These are phyloP conservation scores for Scedosporium apiospermum DNA, from an alignment of 2,329 filamentous ascomycete species.

Conservation along the genomic window DNA sequence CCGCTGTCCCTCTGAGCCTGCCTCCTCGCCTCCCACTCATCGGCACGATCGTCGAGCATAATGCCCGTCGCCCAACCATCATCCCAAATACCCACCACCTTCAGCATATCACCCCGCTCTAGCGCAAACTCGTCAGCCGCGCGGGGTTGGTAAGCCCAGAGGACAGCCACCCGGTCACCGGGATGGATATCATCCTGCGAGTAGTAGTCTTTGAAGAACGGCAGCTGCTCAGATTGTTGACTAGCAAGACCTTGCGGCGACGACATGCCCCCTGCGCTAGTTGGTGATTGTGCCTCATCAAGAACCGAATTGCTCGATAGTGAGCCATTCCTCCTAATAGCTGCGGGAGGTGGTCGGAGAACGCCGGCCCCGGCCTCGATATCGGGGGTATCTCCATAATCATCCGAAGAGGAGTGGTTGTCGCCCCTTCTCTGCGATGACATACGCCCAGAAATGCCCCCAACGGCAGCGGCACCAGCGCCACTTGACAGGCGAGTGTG, in stretches of 20 bases:
- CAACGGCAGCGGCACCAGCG: constrained; percentile 28
- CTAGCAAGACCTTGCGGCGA: constrained; percentile 77
- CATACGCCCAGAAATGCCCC: constrained; percentile 18
- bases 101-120: constrained; percentile 95
- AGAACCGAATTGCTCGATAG: constrained; percentile 77
- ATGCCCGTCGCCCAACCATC: constrained; percentile 97
- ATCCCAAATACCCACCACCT: constrained; percentile 97
- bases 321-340: constrained; percentile 70
- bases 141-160: constrained; percentile 95
- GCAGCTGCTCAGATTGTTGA: constrained; percentile 88
- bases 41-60: constrained; percentile 69
- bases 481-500: constrained; percentile 29
- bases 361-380: constrained; percentile 50
- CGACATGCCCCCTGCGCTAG: constrained; percentile 64
- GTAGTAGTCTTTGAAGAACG: constrained; percentile 98
- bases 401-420: constrained; percentile 61
- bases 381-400: constrained; percentile 61
- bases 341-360: constrained; percentile 47
- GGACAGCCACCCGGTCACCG: constrained; percentile 76
- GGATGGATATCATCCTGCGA: constrained; percentile 93
- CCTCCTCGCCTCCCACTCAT: constrained; percentile 75
- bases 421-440: constrained; percentile 30
- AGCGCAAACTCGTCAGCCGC: constrained; percentile 88
- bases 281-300: constrained; percentile 63
- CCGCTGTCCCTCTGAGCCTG: constrained; percentile 84